Evolutionary conservation across 108 stramenopile genomes (phyloP).

Genomic region (Nitzschia sp.): DNA sequence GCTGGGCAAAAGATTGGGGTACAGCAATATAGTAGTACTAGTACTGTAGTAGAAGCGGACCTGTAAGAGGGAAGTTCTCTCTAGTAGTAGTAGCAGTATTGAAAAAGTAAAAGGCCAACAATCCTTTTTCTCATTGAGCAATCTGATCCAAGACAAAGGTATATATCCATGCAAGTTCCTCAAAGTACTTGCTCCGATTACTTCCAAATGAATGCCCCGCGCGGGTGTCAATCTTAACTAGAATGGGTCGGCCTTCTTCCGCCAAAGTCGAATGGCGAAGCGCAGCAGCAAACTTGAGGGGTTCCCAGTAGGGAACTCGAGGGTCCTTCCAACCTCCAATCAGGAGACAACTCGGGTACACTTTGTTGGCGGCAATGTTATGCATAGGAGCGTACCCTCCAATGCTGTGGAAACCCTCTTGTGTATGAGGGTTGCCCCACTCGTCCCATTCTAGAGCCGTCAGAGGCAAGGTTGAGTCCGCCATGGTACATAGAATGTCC

Average conservation of each 20-base stretch:
- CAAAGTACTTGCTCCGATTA: constrained; percentile 89
- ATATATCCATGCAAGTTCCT: constrained; percentile 84
- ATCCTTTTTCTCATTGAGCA: no score
- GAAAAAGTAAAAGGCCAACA: no score
- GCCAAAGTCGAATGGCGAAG: constrained; percentile 30
- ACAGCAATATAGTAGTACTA: no score
- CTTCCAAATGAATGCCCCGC: constrained; percentile 90
- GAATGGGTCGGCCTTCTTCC: constrained; percentile 25
- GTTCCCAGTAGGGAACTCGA: constrained; percentile 76
- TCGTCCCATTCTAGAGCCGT: constrained; percentile 78
- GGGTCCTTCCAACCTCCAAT: constrained; percentile 91
- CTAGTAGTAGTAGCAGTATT: no score
- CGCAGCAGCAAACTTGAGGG: constrained; percentile 56
- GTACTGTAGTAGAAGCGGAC: no score
- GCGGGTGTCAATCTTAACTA: constrained; percentile 63
- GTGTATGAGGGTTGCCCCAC: constrained; percentile 88
- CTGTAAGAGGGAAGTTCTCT: no score
- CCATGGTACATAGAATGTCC: constrained; percentile 74
- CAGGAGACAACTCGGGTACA: constrained; percentile 82
- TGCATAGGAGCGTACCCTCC: constrained; percentile 80
- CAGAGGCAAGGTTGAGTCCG: constrained; percentile 78
- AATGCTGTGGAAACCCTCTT: constrained; percentile 56
- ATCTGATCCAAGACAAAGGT: constrained; percentile 79
- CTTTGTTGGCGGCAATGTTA: constrained; percentile 63
- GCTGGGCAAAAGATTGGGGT: no score